Conservation (phyloP, 768 basidiomycete species). For the Xerocomellus chrysenteron region DNA sequence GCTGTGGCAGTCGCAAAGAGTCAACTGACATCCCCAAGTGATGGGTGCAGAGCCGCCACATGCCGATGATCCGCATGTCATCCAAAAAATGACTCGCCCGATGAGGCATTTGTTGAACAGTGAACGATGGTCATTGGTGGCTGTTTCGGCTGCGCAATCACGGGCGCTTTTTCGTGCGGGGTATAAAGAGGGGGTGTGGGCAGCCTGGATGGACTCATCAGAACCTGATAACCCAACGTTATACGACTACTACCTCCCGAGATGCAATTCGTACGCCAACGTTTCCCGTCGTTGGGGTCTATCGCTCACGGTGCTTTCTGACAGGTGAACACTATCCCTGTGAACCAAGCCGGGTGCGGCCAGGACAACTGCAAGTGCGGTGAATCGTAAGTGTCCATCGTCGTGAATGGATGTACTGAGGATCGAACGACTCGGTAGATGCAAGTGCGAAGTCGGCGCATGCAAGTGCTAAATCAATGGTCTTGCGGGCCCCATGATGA, state of each 20-base stretch:
- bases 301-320: background rate
- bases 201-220: background rate
- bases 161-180: background rate
- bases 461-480: slow-evolving; percentile 11
- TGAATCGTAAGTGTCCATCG: slow-evolving; percentile 1
- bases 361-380: slow-evolving; percentile 7
- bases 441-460: slow-evolving; percentile 13
- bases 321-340: slow-evolving; percentile 12
- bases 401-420: background rate
- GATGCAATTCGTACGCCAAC: slow-evolving; percentile 18
- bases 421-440: background rate
- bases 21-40: too few species aligned
- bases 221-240: background rate
- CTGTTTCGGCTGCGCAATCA: background rate
- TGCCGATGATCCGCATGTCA: too few species aligned
- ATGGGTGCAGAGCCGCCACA: too few species aligned
- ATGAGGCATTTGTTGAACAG: slow-evolving; percentile 5
- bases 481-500: background rate
- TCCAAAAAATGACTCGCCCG: too few species aligned
- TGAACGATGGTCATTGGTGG: background rate
- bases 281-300: background rate
- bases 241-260: background rate
- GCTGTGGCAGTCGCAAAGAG: too few species aligned
- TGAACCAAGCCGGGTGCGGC: slow-evolving; percentile 18
- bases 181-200: slow-evolving; percentile 8